These are phyloP conservation scores for Pyrenophora tritici-repentis DNA, from an alignment of 2,329 filamentous ascomycete species.

Conservation along the genomic window DNA sequence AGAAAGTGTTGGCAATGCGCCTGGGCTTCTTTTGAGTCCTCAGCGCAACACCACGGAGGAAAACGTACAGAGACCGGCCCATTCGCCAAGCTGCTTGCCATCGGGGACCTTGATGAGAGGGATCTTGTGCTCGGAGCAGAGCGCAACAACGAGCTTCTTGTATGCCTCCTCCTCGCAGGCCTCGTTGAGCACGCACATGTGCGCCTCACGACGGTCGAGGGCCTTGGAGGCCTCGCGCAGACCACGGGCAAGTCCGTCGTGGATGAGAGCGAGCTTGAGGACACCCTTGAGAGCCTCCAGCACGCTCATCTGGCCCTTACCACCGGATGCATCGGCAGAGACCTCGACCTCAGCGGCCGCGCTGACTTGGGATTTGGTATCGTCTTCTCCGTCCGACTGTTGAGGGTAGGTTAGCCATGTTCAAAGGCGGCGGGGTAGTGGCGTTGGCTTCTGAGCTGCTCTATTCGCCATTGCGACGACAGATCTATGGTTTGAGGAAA, in stretches of 20 bases:
- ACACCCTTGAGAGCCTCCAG: conserved; percentile 99
- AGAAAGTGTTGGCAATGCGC: background rate
- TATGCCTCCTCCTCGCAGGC: conserved; percentile 99
- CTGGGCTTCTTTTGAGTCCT: background rate
- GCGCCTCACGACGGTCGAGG: conserved; percentile 95
- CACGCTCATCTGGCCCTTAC: conserved; percentile 93
- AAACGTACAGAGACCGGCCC: conserved; percentile 97
- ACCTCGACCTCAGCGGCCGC: conserved; percentile 95
- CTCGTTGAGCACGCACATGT: conserved; percentile 99
- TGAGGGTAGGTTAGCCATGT: conserved; percentile 22
- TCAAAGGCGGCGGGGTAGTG: conserved; percentile 9
- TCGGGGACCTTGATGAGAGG: conserved; percentile 99
- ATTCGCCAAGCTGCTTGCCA: conserved; percentile 99
- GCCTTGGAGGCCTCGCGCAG: conserved; percentile 99
- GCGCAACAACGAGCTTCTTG: conserved; percentile 99
- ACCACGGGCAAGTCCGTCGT: conserved; percentile 98
- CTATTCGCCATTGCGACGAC: background rate
- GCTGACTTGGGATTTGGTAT: conserved; percentile 78
- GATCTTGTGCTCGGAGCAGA: conserved; percentile 99
- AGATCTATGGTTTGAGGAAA: background rate
- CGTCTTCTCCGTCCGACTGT: conserved; percentile 99
- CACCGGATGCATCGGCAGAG: conserved; percentile 79
- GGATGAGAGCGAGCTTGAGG: conserved; percentile 97
- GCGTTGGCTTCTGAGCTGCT: background rate
- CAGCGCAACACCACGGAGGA: conserved; percentile 5